phyloP scores from a whole-genome alignment of 106 monocot species.

The Gastrodia elata region DNA sequence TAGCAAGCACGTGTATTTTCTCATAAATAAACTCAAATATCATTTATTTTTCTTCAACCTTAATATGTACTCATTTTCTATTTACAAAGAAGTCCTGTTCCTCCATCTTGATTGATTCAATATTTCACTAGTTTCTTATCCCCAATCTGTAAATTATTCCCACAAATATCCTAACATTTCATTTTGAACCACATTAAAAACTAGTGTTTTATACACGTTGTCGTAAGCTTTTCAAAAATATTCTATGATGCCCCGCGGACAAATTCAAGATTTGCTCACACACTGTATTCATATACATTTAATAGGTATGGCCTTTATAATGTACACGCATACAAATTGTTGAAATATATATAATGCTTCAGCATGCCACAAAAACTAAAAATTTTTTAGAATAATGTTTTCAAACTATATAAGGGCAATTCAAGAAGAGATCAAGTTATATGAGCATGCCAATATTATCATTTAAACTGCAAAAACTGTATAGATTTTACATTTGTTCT shows the following conservation, averaged over 20 bases:
- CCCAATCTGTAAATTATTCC: neutral
- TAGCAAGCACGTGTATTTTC: no score
- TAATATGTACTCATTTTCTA: no score
- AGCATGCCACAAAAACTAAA: neutral
- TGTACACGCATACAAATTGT: neutral
- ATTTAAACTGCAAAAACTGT: neutral
- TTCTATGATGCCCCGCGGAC: neutral
- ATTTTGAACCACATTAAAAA: neutral
- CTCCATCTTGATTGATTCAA: no score
- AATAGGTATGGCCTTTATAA: neutral
- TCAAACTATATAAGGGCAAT: neutral
- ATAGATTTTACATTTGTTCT: no score
- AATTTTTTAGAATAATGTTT: neutral
- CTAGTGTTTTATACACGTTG: neutral
- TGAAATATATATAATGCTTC: neutral
- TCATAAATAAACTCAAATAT: no score
- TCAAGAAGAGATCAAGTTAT: no score
- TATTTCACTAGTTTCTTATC: neutral
- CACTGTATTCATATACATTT: neutral
- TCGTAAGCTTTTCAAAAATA: neutral
- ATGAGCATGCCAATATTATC: neutral
- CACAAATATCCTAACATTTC: neutral
- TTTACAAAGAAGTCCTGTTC: neutral
- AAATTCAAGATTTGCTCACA: neutral
- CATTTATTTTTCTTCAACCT: no score